Percentiles rank a stretch among this genome's conserved stretches.
These are phyloP conservation scores for Histomonas meleagridis DNA, from an alignment of 208 protist species.

Conservation along the genomic window DNA sequence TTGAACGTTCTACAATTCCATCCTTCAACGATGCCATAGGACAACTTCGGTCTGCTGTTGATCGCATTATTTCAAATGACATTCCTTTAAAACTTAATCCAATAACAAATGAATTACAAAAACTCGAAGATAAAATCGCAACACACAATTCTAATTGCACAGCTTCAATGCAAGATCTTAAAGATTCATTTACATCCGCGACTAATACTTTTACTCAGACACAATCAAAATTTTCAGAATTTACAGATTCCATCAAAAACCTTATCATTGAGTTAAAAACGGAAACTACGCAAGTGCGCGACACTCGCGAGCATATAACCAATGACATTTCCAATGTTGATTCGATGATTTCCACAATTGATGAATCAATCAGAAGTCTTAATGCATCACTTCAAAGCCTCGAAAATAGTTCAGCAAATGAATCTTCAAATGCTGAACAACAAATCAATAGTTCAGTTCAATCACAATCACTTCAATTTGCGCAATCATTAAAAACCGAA, in stretches of 20 bases:
- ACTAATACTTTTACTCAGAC: conserved; percentile 6
- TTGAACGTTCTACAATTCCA: neutral
- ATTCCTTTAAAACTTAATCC: neutral
- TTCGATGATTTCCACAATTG: neutral
- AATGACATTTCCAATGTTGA: neutral
- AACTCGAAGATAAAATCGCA: neutral
- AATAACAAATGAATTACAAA: neutral
- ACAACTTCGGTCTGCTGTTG: neutral
- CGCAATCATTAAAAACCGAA: neutral
- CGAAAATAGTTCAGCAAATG: neutral
- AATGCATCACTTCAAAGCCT: neutral
- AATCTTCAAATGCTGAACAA: neutral
- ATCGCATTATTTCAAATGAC: neutral
- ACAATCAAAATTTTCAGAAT: neutral
- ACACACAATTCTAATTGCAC: neutral
- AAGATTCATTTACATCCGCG: neutral
- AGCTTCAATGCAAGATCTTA: neutral
- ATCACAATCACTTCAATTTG: neutral
- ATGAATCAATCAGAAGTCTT: neutral
- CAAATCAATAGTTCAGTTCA: neutral
- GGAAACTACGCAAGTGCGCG: neutral
- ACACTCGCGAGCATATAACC: neutral
- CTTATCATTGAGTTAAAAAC: neutral
- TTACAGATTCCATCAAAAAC: neutral
- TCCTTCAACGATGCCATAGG: neutral